These are phyloP conservation scores for Colletotrichum sp. DNA, from an alignment of 2,329 filamentous ascomycete species.

Conservation along the genomic window DNA sequence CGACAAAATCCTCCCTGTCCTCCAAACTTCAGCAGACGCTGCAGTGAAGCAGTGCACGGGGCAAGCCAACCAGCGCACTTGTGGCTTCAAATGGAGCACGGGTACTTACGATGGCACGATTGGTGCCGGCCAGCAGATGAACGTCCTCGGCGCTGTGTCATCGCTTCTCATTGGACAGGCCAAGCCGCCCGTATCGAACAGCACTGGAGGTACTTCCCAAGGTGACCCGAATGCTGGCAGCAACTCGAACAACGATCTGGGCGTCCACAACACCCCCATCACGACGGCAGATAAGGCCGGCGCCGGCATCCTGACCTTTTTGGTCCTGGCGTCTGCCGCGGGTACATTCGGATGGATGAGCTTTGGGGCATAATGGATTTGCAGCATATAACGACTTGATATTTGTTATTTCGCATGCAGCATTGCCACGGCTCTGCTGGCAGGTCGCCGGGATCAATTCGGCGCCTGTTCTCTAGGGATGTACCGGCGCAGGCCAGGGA, in stretches of 20 bases:
- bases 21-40: slow-evolving; percentile 56
- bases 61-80: slow-evolving; percentile 51
- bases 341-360: slow-evolving; percentile 56
- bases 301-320: slow-evolving; percentile 50
- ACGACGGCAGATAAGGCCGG: slow-evolving; percentile 51
- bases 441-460: background rate
- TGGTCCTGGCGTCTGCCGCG: slow-evolving; percentile 44
- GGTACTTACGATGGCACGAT: slow-evolving; percentile 57
- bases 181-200: slow-evolving; percentile 47
- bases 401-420: slow-evolving; percentile 1
- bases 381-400: slow-evolving; percentile 9
- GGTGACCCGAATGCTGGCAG: slow-evolving; percentile 48
- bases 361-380: slow-evolving; percentile 33
- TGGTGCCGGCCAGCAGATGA: slow-evolving; percentile 66
- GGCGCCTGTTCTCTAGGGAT: slow-evolving; percentile 4
- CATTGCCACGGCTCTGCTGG: slow-evolving; percentile 8
- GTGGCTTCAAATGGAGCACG: slow-evolving; percentile 60
- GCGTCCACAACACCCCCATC: slow-evolving; percentile 35
- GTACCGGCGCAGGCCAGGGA: slow-evolving; percentile 10
- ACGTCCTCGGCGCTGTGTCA: slow-evolving; percentile 59
- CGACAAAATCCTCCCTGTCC: slow-evolving; percentile 53
- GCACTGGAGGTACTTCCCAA: slow-evolving; percentile 54
- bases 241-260: slow-evolving; percentile 37
- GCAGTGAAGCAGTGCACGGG: slow-evolving; percentile 61
- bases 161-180: slow-evolving; percentile 51